phyloP scores from a whole-genome alignment of 768 basidiomycete species.

The Atractiella rhizophila region DNA sequence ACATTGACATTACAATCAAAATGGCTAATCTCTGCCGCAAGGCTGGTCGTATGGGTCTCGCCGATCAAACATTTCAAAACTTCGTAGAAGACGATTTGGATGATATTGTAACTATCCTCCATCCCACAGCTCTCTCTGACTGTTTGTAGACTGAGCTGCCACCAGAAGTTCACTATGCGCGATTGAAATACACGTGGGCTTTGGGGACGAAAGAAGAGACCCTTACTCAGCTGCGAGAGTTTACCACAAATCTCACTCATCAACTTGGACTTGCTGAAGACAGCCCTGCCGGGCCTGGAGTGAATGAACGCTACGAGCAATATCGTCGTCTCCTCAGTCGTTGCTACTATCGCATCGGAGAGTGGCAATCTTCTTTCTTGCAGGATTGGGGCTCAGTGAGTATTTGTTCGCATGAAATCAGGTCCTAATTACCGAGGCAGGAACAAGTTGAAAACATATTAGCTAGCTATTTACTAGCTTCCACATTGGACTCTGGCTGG shows the following conservation, averaged over 20 bases:
- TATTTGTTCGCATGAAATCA: slow-evolving; percentile 3
- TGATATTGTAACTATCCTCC: slow-evolving; percentile 5
- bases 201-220: slow-evolving; percentile 51
- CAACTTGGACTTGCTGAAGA: slow-evolving; percentile 40
- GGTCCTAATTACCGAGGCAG: slow-evolving; percentile 22
- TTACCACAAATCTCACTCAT: slow-evolving; percentile 44
- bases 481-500: slow-evolving; percentile 80
- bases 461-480: slow-evolving; percentile 58
- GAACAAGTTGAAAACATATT: slow-evolving; percentile 58
- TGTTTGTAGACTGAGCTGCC: slow-evolving; percentile 29
- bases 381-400: slow-evolving; percentile 57
- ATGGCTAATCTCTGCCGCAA: slow-evolving; percentile 94
- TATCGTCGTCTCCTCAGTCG: slow-evolving; percentile 72
- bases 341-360: slow-evolving; percentile 84
- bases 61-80: slow-evolving; percentile 89
- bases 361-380: slow-evolving; percentile 66
- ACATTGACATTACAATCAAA: slow-evolving; percentile 95
- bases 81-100: slow-evolving; percentile 31
- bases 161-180: slow-evolving; percentile 85
- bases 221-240: slow-evolving; percentile 57
- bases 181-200: slow-evolving; percentile 89
- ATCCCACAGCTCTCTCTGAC: background rate
- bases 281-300: slow-evolving; percentile 7
- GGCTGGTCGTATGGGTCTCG: slow-evolving; percentile 73
- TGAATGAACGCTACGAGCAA: slow-evolving; percentile 29